phyloP scores from a whole-genome alignment of 805 yeast species.

The Cyberlindnera petersonii region DNA sequence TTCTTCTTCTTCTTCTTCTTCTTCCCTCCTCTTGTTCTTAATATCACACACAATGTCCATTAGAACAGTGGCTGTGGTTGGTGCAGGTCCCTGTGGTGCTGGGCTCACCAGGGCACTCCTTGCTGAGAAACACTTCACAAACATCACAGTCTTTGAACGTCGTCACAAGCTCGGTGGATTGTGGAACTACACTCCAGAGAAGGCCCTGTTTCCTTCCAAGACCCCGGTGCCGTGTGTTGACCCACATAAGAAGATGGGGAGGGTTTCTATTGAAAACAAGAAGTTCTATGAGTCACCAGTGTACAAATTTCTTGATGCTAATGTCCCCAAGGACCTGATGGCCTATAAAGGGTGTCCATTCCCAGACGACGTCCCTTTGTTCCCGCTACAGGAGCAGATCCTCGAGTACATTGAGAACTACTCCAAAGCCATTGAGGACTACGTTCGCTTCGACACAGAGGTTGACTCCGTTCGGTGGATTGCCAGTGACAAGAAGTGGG shows the following conservation, averaged over 20 bases:
- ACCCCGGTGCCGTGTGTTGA: constrained; percentile 30
- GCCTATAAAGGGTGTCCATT: constrained; percentile 54
- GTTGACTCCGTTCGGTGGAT: constrained; percentile 38
- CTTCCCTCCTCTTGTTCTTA: neutral
- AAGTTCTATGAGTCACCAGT: constrained; percentile 50
- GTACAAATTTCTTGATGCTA: constrained; percentile 66
- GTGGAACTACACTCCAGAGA: constrained; percentile 52
- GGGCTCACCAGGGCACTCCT: constrained; percentile 61
- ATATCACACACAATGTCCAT: constrained; percentile 3
- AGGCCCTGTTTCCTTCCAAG: constrained; percentile 7
- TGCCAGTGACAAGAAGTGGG: constrained; percentile 37
- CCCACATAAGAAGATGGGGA: constrained; percentile 23
- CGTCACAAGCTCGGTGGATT: constrained; percentile 67
- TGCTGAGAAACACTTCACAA: constrained; percentile 42
- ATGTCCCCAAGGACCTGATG: constrained; percentile 64
- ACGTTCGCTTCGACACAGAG: constrained; percentile 43
- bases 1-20: neutral
- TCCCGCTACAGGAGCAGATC: constrained; percentile 61
- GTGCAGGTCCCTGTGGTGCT: constrained; percentile 76
- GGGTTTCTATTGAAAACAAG: constrained; percentile 23
- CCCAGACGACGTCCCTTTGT: constrained; percentile 42
- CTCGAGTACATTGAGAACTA: constrained; percentile 57
- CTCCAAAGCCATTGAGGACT: constrained; percentile 37
- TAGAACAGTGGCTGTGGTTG: constrained; percentile 55
- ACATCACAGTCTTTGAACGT: constrained; percentile 57